phyloP scores from a whole-genome alignment of 192 early-diverging fungal species.

The Podila clonocystis region DNA sequence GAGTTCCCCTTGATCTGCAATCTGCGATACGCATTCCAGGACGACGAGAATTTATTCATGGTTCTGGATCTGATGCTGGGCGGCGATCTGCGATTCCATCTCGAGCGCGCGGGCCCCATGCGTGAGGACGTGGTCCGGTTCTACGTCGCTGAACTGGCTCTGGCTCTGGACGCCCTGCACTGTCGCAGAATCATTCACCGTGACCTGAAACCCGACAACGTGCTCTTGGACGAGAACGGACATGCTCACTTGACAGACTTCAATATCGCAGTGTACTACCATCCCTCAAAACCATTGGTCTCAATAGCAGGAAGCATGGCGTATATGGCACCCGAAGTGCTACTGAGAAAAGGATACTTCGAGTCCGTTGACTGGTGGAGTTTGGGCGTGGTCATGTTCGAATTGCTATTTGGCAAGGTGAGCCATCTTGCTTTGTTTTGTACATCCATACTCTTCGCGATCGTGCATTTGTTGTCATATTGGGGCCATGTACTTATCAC shows the following conservation, averaged over 20 bases:
- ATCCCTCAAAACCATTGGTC: constrained; percentile 69
- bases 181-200: constrained; percentile 76
- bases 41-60: constrained; percentile 94
- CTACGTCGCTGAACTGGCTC: constrained; percentile 76
- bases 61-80: constrained; percentile 95
- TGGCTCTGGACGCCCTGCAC: constrained; percentile 78
- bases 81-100: constrained; percentile 92
- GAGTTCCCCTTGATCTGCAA: constrained; percentile 89
- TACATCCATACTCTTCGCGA: too few relatives aligned
- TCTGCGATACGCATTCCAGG: constrained; percentile 95
- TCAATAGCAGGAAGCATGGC: constrained; percentile 86
- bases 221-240: constrained; percentile 78
- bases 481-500: too few relatives aligned
- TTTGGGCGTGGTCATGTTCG: constrained; percentile 81
- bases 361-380: constrained; percentile 83
- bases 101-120: constrained; percentile 73
- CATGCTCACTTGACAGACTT: constrained; percentile 89
- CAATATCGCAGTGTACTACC: constrained; percentile 84
- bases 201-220: constrained; percentile 90
- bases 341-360: constrained; percentile 65
- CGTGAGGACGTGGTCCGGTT: constrained; percentile 75
- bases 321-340: constrained; percentile 89
- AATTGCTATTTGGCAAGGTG: constrained; percentile 83
- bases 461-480: too few relatives aligned
- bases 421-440: neutral